Percentiles rank a stretch among this genome's conserved stretches.
Evolutionary conservation across 2,329 filamentous ascomycete genomes (phyloP).

Genomic region (Tympanopsis confertula): DNA sequence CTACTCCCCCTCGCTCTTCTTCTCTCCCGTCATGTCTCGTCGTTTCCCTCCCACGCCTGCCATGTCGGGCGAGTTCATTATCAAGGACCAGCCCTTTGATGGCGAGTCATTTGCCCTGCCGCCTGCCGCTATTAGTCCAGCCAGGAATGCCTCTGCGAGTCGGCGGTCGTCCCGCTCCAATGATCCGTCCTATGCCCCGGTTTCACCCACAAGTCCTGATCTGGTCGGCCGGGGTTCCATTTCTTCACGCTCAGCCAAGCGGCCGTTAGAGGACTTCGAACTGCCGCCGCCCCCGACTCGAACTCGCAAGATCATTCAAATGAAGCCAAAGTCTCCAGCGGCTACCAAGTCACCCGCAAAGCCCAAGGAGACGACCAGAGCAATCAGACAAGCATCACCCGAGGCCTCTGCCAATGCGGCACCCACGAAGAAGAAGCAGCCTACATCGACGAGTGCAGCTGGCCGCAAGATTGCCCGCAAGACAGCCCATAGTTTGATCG

Average conservation of each 20-base stretch:
- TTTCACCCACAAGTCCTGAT: background rate
- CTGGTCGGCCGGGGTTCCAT: background rate
- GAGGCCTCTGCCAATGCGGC: constrained; percentile 7
- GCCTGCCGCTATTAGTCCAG: constrained; percentile 33
- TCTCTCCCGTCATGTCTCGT: constrained; percentile 16
- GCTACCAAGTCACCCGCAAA: constrained; percentile 5
- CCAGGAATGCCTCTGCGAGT: constrained; percentile 9
- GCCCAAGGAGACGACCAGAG: too few species aligned
- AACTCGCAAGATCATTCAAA: constrained; percentile 93
- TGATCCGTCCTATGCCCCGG: background rate
- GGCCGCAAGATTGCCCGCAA: constrained; percentile 92
- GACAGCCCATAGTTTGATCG: constrained; percentile 91
- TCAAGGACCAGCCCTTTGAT: constrained; percentile 19
- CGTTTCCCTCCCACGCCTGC: constrained; percentile 21
- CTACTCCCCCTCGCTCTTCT: too few species aligned
- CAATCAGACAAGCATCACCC: background rate
- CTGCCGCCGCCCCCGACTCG: constrained; percentile 59
- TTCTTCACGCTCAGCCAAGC: constrained; percentile 5
- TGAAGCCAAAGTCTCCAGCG: constrained; percentile 57
- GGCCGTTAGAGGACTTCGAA: background rate
- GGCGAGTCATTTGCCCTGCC: constrained; percentile 59
- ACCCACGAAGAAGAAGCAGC: constrained; percentile 61
- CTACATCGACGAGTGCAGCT: constrained; percentile 65
- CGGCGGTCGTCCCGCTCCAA: constrained; percentile 10
- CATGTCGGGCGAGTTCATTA: constrained; percentile 22